phyloP scores from a whole-genome alignment of 1,284 basidiomycete genomes.

The Vanrija pseudolonga region DNA sequence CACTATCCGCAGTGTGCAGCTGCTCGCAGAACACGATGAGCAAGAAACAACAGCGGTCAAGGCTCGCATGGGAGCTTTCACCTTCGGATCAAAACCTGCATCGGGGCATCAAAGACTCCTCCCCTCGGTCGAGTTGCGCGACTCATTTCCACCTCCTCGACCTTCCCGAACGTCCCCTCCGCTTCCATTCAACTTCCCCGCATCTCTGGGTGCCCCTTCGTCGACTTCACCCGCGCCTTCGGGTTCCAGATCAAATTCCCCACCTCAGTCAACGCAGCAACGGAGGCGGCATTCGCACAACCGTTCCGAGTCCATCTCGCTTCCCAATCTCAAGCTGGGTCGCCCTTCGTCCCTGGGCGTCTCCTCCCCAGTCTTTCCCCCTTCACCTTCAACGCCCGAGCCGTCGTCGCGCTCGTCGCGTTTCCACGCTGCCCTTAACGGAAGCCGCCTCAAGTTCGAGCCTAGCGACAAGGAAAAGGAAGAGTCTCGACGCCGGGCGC shows the following conservation, averaged over 20 bases:
- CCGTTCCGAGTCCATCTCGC: conserved; percentile 45
- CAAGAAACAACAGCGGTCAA: conserved; percentile 23
- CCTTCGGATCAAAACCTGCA: conserved; percentile 35
- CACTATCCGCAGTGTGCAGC: not conserved
- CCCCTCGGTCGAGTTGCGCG: conserved; percentile 10
- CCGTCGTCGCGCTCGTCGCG: conserved; percentile 11
- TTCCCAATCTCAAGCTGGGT: conserved; percentile 41
- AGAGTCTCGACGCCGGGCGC: conserved; percentile 38
- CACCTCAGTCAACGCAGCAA: conserved; percentile 1
- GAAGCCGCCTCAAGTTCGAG: conserved; percentile 40
- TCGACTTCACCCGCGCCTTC: conserved; percentile 7
- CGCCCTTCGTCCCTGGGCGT: conserved; percentile 37
- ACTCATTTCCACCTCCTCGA: conserved; percentile 2
- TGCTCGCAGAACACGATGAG: no score
- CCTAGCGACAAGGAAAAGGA: conserved; percentile 43
- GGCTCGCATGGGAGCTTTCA: conserved; percentile 31
- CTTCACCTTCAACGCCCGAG: conserved; percentile 32
- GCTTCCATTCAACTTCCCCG: conserved; percentile 1
- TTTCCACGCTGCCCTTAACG: not conserved
- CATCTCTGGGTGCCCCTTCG: not conserved
- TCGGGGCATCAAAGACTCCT: conserved; percentile 7
- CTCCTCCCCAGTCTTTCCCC: conserved; percentile 28
- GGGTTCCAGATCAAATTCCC: conserved; percentile 20
- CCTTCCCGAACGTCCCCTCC: conserved; percentile 14
- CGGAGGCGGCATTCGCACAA: conserved; percentile 42